These are phyloP conservation scores for Zygosaccharomyces pseudobailii DNA, from an alignment of 1,139 yeast genomes.

Conservation along the genomic window DNA sequence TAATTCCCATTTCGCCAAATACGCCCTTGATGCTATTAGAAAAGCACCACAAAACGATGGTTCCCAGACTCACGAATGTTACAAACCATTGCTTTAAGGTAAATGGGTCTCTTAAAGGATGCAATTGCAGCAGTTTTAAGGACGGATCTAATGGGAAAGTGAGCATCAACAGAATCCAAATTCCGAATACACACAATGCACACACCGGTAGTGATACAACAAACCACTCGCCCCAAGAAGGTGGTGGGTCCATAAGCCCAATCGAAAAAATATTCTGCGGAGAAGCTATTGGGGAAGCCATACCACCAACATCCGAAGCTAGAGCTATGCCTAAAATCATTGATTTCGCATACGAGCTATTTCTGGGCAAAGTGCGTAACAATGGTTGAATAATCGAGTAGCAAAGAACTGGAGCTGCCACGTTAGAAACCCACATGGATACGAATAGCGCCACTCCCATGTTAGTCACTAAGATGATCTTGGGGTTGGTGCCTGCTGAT, in stretches of 20 bases:
- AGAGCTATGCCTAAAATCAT: constrained; percentile 84
- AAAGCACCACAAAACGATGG: constrained; percentile 84
- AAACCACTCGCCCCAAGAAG: constrained; percentile 96
- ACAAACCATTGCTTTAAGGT: constrained; percentile 72
- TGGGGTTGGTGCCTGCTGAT: constrained; percentile 82
- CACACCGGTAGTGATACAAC: constrained; percentile 79
- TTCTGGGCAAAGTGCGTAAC: constrained; percentile 73
- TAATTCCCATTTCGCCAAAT: constrained; percentile 86
- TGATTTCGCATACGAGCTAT: constrained; percentile 74
- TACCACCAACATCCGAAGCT: constrained; percentile 90
- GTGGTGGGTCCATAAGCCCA: constrained; percentile 80
- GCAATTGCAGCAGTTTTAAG: constrained; percentile 51
- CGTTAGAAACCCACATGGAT: constrained; percentile 95
- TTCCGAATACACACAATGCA: constrained; percentile 51
- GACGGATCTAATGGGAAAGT: constrained; percentile 61
- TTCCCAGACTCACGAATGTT: constrained; percentile 55
- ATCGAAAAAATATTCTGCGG: constrained; percentile 92
- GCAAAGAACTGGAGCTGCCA: constrained; percentile 92
- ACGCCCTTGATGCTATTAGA: constrained; percentile 61
- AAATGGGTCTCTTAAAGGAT: constrained; percentile 62
- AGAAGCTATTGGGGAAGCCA: constrained; percentile 94
- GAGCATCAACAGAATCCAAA: constrained; percentile 67
- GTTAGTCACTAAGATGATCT: constrained; percentile 65
- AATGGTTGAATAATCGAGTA: constrained; percentile 87
- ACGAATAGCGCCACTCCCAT: constrained; percentile 83